A percentile compares a stretch with the other conserved stretches of the same genome.
These are phyloP conservation scores for Coelastrella sp. DNA, from an alignment of 139 green algal species.

Conservation along the genomic window DNA sequence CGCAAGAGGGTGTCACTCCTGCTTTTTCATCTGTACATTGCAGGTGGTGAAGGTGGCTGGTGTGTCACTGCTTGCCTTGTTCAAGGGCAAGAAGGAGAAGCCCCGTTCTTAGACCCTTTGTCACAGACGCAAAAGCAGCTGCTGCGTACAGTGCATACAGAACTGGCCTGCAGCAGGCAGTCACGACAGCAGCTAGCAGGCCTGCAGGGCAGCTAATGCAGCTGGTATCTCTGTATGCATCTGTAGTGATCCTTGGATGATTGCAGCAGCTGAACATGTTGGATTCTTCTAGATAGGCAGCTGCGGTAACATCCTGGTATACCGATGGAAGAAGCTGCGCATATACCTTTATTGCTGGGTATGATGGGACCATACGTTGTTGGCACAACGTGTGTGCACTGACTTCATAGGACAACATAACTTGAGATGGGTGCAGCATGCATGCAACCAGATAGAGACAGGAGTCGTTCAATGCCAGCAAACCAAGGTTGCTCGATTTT, in stretches of 20 bases:
- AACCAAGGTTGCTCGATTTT: too few species aligned
- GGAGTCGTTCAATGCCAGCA: too few species aligned
- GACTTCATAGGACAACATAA: too few species aligned
- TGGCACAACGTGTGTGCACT: too few species aligned
- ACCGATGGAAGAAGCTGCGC: not conserved
- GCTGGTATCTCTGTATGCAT: not conserved
- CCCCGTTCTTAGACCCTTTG: slow-evolving; percentile 76
- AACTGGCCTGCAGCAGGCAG: not conserved
- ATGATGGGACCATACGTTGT: too few species aligned
- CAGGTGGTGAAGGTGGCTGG: slow-evolving; percentile 98
- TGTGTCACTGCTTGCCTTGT: slow-evolving; percentile 97
- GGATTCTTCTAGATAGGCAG: not conserved
- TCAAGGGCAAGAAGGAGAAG: slow-evolving; percentile 99
- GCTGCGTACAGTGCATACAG: not conserved
- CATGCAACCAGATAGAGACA: too few species aligned
- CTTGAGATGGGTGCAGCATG: too few species aligned
- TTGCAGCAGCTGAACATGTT: not conserved
- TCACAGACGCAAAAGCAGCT: slow-evolving; percentile 5
- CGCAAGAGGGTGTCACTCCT: too few species aligned
- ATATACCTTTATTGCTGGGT: too few species aligned
- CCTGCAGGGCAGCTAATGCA: not conserved
- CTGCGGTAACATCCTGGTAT: not conserved
- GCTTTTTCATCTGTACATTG: too few species aligned
- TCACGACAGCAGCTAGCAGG: not conserved
- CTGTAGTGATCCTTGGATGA: not conserved